These are phyloP conservation scores for Eucalyptus pauciflora DNA, from an alignment of 345 rosid species.

Conservation along the genomic window DNA sequence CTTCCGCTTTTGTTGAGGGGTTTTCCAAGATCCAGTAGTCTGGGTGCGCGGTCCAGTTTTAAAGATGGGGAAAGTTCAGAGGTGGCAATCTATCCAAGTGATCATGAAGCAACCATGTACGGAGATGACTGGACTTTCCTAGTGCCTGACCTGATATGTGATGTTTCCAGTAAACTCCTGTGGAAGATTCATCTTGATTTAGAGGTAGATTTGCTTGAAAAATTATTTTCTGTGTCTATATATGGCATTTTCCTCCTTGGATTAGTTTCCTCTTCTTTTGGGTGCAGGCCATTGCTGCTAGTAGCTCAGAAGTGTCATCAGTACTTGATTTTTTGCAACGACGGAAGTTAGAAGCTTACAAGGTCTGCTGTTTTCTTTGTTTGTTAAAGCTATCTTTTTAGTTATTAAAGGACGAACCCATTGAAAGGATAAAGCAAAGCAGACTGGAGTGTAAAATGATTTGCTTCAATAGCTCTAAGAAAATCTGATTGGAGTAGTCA, in stretches of 20 bases:
- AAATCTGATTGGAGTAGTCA: not conserved
- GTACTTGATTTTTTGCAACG: constrained; percentile 87
- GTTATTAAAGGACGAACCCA: not conserved
- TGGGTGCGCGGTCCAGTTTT: constrained; percentile 28
- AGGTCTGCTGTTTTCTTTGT: constrained; percentile 28
- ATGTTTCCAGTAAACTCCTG: constrained; percentile 52
- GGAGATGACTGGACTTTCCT: constrained; percentile 90
- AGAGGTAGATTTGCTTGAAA: constrained; percentile 46
- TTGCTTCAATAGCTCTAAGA: not conserved
- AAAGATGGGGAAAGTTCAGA: constrained; percentile 46
- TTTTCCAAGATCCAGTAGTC: constrained; percentile 34
- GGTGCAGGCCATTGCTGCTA: constrained; percentile 83
- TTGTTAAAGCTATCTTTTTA: not conserved
- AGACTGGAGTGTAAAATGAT: not conserved
- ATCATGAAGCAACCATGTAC: constrained; percentile 45
- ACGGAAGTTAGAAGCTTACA: constrained; percentile 79
- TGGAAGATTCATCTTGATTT: constrained; percentile 93
- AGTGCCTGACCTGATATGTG: constrained; percentile 83
- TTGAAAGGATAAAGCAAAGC: not conserved
- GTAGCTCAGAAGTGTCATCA: constrained; percentile 86
- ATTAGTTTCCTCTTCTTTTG: constrained; percentile 1
- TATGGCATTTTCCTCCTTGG: not conserved
- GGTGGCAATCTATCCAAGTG: constrained; percentile 19
- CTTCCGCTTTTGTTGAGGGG: constrained; percentile 86
- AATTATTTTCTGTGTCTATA: not conserved